Base-by-base conservation (phyloP, 2,329 filamentous ascomycete genomes). In the Stromatinia cepivora region DNA sequence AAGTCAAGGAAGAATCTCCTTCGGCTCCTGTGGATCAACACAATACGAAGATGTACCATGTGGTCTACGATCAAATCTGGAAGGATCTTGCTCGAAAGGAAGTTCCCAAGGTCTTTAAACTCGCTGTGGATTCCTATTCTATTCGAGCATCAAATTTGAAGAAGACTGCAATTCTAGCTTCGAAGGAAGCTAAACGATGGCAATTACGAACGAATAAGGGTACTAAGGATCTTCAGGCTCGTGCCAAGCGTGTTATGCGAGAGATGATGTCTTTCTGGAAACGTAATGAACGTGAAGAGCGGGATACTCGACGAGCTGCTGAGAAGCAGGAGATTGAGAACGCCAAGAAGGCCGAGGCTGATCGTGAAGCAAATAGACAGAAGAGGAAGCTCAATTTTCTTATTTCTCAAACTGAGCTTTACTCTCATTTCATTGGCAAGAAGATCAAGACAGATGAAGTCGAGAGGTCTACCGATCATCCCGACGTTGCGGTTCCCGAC, bases 181-280 rank as follows among this genome's bases (percentile, higher is more conserved):
- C 94, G 71, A 99, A 99, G 79, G 95, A 99, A 81, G 94, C 95
- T 67, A 93, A 96, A 78, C 87, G 96, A 77, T 99, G 95, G 95
- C 96, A 99, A 80, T 87, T 96, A 71, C 91, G 93, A 54, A 99
- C 95, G 67, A 99, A 99, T 84, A 98, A 99, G 85, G 96, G 94
- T 78, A 95, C 92, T 79, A 99, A 99, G 80, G 95, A 99, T 80
- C 92, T 97, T 5, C 95, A 98, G 79, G 95, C 95, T 54, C 89
- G 95, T 61, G 95, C 95, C 70, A 99, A 99, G 85, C 91, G 95
- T 74, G 94, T 94, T 70, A 99, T 99, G 95, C 89, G 95, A 79
- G 95, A 99, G 81, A 99, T 99, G 95, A 95, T 97, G 87, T 89
- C 92, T 70, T 99, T 98, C 86, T 99, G 95, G 95, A 98, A 98